These are phyloP conservation scores for Thermomucor indicae-seudaticae DNA, from an alignment of 371 early-diverging fungal genomes.

Conservation along the genomic window DNA sequence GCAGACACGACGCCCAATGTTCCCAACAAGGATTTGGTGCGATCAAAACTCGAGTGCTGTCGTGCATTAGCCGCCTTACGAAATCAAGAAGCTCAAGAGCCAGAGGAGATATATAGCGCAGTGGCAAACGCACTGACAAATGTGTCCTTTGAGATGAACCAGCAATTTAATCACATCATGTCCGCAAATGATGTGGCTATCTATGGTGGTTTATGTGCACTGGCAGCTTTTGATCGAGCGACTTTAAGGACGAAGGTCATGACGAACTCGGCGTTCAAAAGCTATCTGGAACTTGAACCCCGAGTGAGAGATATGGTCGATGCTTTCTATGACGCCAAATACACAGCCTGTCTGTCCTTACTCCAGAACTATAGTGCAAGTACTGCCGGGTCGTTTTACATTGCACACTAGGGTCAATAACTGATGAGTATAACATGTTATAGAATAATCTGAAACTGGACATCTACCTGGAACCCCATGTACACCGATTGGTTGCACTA, in stretches of 20 bases:
- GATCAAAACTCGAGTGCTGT: constrained; percentile 65
- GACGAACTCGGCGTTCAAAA: constrained; percentile 71
- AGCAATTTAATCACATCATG: constrained; percentile 49
- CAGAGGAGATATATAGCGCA: no score
- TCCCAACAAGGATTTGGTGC: constrained; percentile 50
- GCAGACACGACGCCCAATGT: constrained; percentile 68
- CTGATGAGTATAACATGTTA: not conserved
- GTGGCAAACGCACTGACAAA: constrained; percentile 67
- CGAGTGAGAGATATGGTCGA: constrained; percentile 66
- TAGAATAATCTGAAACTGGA: constrained; percentile 70
- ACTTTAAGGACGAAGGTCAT: constrained; percentile 67
- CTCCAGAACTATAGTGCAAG: constrained; percentile 63
- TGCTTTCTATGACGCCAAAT: constrained; percentile 76
- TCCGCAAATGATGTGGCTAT: constrained; percentile 82
- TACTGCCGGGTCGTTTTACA: not conserved
- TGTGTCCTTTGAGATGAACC: constrained; percentile 56
- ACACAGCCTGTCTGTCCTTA: constrained; percentile 61
- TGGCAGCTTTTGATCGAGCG: constrained; percentile 72
- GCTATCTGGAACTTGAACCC: constrained; percentile 79
- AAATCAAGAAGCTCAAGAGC: constrained; percentile 29
- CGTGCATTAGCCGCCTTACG: constrained; percentile 61
- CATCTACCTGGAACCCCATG: constrained; percentile 65
- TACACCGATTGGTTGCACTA: constrained; percentile 57
- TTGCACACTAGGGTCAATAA: not conserved
- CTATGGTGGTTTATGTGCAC: constrained; percentile 77